These are phyloP conservation scores for Aureobasidium sp. DNA, from an alignment of 2,329 filamentous ascomycete species.

Conservation along the genomic window DNA sequence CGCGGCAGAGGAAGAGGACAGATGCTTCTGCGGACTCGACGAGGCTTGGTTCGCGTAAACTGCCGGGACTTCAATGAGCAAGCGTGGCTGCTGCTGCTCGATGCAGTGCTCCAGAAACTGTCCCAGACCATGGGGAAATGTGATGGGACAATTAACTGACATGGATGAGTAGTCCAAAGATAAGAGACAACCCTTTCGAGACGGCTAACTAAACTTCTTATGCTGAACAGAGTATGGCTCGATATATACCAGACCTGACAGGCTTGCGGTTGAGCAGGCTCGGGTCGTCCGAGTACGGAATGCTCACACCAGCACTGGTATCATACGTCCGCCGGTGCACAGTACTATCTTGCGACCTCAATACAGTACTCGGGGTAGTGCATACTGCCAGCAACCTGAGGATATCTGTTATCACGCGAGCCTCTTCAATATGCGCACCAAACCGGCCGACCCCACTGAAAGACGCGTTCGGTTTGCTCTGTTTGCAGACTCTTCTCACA, in stretches of 20 bases:
- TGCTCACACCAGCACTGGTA: neutral
- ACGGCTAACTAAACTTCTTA: too few relatives aligned
- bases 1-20: neutral
- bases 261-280: neutral
- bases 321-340: neutral
- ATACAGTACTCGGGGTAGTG: too few relatives aligned
- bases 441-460: neutral
- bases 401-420: neutral
- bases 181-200: too few relatives aligned
- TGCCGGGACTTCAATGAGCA: too few relatives aligned
- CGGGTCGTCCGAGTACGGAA: neutral
- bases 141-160: neutral
- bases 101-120: neutral
- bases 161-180: neutral
- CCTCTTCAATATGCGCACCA: neutral
- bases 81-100: neutral
- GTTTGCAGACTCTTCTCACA: neutral
- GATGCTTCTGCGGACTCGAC: neutral
- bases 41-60: neutral
- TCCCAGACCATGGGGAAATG: neutral
- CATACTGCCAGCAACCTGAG: too few relatives aligned
- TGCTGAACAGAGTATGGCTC: neutral
- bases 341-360: too few relatives aligned
- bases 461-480: neutral
- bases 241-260: neutral